Evolutionary conservation across 176 grass and related monocot species (phyloP).

Genomic region (Hordeum marinum): DNA sequence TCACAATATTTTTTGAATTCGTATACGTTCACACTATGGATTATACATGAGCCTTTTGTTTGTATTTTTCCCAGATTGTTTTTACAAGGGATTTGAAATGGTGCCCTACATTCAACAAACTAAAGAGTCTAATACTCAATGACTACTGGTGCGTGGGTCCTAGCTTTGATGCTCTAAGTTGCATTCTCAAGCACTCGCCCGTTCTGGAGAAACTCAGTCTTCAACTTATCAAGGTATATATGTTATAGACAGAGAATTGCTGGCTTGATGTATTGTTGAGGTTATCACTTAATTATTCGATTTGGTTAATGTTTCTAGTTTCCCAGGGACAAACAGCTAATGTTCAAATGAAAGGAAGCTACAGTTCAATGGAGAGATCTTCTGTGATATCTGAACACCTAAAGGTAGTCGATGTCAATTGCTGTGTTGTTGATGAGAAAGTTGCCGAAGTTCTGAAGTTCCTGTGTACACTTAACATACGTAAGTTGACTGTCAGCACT

Average conservation of each 20-base stretch:
- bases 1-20: no score
- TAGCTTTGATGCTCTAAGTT: not conserved
- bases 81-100: slow-evolving; percentile 15
- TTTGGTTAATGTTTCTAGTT: not conserved
- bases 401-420: not conserved
- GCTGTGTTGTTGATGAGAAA: not conserved
- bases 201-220: slow-evolving; percentile 19
- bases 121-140: slow-evolving; percentile 13
- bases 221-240: not conserved
- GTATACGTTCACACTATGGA: not conserved
- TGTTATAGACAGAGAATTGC: not conserved
- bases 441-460: not conserved
- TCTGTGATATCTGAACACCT: not conserved
- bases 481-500: not conserved
- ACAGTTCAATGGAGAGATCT: not conserved
- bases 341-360: not conserved
- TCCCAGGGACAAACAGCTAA: not conserved
- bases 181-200: slow-evolving; percentile 12
- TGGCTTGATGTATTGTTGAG: not conserved
- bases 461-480: not conserved
- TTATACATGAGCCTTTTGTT: not conserved
- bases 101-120: slow-evolving; percentile 18
- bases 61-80: not conserved
- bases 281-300: not conserved
- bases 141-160: not conserved